Evolutionary conservation across 1,284 basidiomycete species (phyloP).

Genomic region (Peniophora sp.): DNA sequence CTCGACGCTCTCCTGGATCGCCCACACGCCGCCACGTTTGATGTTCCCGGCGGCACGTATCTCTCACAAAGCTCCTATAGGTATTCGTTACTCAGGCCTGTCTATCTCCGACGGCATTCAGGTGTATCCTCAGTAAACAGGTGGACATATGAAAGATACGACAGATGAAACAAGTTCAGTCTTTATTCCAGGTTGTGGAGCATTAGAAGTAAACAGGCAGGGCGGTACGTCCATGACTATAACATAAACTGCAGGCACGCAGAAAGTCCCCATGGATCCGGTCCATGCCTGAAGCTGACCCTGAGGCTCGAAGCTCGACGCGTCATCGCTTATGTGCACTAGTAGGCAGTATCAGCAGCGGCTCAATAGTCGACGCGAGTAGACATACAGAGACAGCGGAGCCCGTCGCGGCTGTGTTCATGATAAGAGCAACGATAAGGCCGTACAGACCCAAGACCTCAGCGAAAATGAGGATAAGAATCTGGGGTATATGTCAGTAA

Average conservation of each 20-base stretch:
- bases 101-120: too few relatives aligned
- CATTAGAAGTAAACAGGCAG: not conserved
- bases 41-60: too few relatives aligned
- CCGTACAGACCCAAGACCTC: slow-evolving; percentile 80
- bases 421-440: slow-evolving; percentile 85
- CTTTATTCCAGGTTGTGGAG: not conserved
- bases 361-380: not conserved
- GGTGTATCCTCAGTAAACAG: too few relatives aligned
- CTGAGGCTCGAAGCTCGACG: slow-evolving; percentile 4
- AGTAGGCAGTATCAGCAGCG: not conserved
- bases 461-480: slow-evolving; percentile 76
- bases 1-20: too few relatives aligned
- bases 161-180: too few relatives aligned
- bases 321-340: slow-evolving; percentile 11
- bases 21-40: too few relatives aligned
- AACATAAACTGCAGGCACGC: not conserved
- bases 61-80: too few relatives aligned
- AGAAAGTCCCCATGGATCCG: not conserved
- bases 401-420: slow-evolving; percentile 58
- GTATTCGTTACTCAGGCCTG: too few relatives aligned
- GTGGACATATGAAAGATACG: too few relatives aligned
- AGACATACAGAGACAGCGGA: slow-evolving; percentile 14
- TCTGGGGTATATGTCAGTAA: slow-evolving; percentile 24
- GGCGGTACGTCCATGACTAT: not conserved
- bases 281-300: slow-evolving; percentile 1